Evolutionary conservation across 306 rosid species (phyloP), one percentile per base, ranked within the genome.

Genomic region (Fragaria ananassa): DNA sequence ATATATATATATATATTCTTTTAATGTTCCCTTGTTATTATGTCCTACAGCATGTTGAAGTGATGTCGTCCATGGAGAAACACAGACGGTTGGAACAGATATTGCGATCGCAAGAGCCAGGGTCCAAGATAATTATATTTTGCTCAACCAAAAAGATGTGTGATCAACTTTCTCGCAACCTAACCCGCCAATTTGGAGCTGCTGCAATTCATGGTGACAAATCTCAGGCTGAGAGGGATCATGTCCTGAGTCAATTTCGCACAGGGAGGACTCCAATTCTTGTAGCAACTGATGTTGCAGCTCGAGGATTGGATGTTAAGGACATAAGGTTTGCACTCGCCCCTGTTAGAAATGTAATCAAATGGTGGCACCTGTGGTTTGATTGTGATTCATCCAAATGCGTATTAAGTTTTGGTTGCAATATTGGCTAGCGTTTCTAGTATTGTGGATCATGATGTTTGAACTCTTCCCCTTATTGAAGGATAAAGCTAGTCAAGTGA

Each of bases 121-220:
- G 99, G 53, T 93, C 99, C 25, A 96, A 96, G 81, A 80, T 96
- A 68, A 96, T 96, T 39, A 79, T 96, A 56, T 96, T 96, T 74
- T 96, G 99, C 79, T 96, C 99, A 72, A 96, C 99, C 37, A 92
- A 96, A 88, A 96, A 93, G 86, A 96, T 96, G 99, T 96, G 99
- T 66, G 99, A 96, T 86, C 99, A 92, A 77, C 97, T 96, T 74
- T 84, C 97, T 72, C 97, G 97, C 29, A 96, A 93, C 83, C 96
- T 96, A 58, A 75, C 93, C 2, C 97, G 98, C 68, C 97, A 91
- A 78, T 96, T 92, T 81, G 97, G 99, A 68, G 99, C 98, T 77
- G 92, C 96, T 58, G 98, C 99, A 63, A 96, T 96, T 72, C 99
- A 96, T 66, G 99, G 99, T 72, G 99, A 96, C 89, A 96, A 96